These are phyloP conservation scores for Polysphondylium violaceum DNA, from an alignment of 78 protist species.

Conservation along the genomic window DNA sequence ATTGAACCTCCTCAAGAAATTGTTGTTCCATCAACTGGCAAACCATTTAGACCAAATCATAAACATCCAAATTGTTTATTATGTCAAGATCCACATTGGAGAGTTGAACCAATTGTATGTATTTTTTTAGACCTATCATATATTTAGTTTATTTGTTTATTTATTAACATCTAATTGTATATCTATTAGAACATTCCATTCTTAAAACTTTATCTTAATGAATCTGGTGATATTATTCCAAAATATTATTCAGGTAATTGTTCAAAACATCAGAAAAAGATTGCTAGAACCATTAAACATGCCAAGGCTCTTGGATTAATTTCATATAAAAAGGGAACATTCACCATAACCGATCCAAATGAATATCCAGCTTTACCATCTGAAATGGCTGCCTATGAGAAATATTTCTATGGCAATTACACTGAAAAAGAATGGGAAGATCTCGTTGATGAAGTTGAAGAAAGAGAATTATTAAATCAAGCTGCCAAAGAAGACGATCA, in stretches of 20 bases:
- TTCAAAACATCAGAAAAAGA: conserved; percentile 65
- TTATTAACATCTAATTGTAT: background rate
- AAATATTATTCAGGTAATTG: conserved; percentile 64
- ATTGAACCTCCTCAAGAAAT: background rate
- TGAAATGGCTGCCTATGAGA: conserved; percentile 22
- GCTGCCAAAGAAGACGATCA: background rate
- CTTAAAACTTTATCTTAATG: conserved; percentile 7
- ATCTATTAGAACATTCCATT: conserved; percentile 68
- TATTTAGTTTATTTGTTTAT: background rate
- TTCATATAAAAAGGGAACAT: conserved; percentile 31
- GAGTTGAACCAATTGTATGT: conserved; percentile 51
- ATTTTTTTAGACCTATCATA: background rate
- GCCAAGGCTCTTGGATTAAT: conserved; percentile 50
- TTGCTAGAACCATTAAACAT: conserved; percentile 42
- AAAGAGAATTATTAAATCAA: background rate
- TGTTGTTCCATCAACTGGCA: conserved; percentile 38
- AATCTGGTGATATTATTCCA: conserved; percentile 54
- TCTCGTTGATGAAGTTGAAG: conserved; percentile 2
- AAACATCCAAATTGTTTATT: conserved; percentile 60
- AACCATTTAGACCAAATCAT: conserved; percentile 16
- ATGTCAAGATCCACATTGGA: conserved; percentile 63
- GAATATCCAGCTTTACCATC: conserved; percentile 1
- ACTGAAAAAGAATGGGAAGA: conserved; percentile 38
- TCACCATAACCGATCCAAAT: conserved; percentile 59
- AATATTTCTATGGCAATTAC: conserved; percentile 31